Percentiles rank a stretch among this genome's conserved stretches.
These are phyloP conservation scores for Podospora comata DNA, from an alignment of 495 filamentous ascomycete species.

Conservation along the genomic window DNA sequence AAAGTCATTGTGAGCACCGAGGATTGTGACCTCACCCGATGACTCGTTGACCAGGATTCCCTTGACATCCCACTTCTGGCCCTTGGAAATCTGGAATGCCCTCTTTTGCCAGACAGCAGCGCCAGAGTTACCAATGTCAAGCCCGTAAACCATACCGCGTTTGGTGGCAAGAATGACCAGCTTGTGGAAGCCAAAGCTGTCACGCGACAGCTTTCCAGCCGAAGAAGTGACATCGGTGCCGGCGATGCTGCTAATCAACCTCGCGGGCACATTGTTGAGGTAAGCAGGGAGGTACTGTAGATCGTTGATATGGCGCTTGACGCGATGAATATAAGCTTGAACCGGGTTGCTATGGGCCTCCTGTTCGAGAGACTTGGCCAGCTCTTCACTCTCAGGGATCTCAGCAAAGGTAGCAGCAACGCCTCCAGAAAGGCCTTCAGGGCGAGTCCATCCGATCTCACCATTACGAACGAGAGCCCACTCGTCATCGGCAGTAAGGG, in stretches of 20 bases:
- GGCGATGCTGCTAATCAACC: conserved; percentile 66
- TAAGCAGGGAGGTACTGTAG: conserved; percentile 75
- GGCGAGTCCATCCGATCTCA: conserved; percentile 71
- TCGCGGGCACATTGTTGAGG: conserved; percentile 60
- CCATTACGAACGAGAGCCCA: conserved; percentile 84
- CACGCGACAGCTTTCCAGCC: conserved; percentile 57
- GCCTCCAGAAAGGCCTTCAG: conserved; percentile 73
- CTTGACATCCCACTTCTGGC: conserved; percentile 62
- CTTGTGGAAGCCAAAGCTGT: conserved; percentile 87
- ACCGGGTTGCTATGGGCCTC: conserved; percentile 79
- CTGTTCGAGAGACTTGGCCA: conserved; percentile 75
- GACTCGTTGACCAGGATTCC: conserved; percentile 57
- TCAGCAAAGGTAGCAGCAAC: conserved; percentile 78
- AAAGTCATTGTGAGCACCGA: conserved; percentile 55
- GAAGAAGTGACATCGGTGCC: conserved; percentile 46
- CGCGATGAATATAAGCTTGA: conserved; percentile 80
- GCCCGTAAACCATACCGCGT: conserved; percentile 71
- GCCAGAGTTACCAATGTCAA: conserved; percentile 74
- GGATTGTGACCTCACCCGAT: conserved; percentile 57
- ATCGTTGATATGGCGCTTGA: conserved; percentile 77
- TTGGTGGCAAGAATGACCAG: conserved; percentile 76
- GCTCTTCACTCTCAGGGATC: conserved; percentile 62
- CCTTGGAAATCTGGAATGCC: conserved; percentile 52
- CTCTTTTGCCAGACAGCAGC: conserved; percentile 70
- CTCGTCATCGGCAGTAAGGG: conserved; percentile 65